Conservation (phyloP, 768 basidiomycete genomes). For the Hypsizygus marmoreus region DNA sequence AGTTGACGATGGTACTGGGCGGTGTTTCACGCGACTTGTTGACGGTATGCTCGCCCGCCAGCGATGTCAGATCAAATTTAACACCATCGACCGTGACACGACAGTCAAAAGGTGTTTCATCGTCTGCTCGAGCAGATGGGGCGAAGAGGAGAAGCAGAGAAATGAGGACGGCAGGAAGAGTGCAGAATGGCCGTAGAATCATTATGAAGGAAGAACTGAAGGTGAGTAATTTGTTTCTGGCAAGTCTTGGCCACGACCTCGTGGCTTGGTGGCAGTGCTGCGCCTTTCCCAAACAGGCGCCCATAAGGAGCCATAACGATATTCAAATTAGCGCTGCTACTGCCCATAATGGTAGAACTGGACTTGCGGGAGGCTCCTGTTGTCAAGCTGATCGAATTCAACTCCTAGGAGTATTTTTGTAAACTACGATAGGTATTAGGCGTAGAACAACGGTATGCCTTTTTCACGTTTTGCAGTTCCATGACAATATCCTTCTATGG, state of each 20-base stretch:
- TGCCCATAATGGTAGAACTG: no score
- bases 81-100: constrained; percentile 37
- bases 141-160: constrained; percentile 15
- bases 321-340: no score
- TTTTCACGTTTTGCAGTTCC: no score
- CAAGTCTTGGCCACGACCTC: background rate
- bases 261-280: background rate
- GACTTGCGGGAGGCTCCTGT: no score
- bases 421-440: no score
- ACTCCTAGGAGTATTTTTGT: no score
- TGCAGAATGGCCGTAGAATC: constrained; percentile 20
- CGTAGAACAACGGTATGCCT: no score
- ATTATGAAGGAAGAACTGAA: constrained; percentile 12
- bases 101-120: constrained; percentile 56
- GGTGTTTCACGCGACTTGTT: constrained; percentile 57
- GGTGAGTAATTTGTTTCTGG: background rate
- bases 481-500: no score
- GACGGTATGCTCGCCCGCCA: constrained; percentile 53
- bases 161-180: constrained; percentile 12
- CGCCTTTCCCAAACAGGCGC: background rate
- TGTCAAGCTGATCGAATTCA: no score
- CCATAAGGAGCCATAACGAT: background rate
- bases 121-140: constrained; percentile 33
- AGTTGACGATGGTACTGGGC: constrained; percentile 63
- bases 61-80: constrained; percentile 61